A percentile compares a stretch with the other conserved stretches of the same genome.
These are phyloP conservation scores for Candida vaughaniae DNA, from an alignment of 805 yeast genomes.

Conservation along the genomic window DNA sequence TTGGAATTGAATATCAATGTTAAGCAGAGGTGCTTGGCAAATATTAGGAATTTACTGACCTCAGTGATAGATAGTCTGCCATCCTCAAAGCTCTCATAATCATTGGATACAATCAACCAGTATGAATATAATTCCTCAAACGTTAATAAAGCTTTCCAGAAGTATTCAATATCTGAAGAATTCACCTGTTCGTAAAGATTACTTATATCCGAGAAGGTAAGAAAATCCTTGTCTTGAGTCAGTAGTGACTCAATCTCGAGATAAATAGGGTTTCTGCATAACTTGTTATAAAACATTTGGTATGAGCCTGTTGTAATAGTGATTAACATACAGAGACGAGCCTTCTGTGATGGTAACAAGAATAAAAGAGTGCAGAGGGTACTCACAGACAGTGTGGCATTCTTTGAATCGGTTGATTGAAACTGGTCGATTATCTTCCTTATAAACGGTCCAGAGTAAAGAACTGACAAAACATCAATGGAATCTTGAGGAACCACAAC, in stretches of 20 bases:
- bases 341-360: conserved; percentile 36
- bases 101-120: conserved; percentile 66
- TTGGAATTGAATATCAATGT: conserved; percentile 43
- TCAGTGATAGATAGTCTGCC: conserved; percentile 41
- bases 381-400: neutral
- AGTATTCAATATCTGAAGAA: conserved; percentile 10
- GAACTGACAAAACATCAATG: conserved; percentile 11
- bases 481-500: conserved; percentile 5
- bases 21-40: conserved; percentile 52
- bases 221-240: conserved; percentile 11
- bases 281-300: conserved; percentile 26
- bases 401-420: conserved; percentile 6
- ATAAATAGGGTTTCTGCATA: conserved; percentile 21
- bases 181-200: neutral
- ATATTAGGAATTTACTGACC: conserved; percentile 40
- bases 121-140: conserved; percentile 65
- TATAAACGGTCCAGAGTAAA: conserved; percentile 23
- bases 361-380: conserved; percentile 29
- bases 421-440: conserved; percentile 17
- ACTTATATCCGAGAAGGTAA: conserved; percentile 2
- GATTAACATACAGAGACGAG: conserved; percentile 39
- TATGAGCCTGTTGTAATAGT: conserved; percentile 42
- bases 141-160: conserved; percentile 42
- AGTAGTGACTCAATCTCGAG: conserved; percentile 7
- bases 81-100: conserved; percentile 51